Evolutionary conservation across 148 eudicot species (phyloP), one percentile per base, ranked within the genome.

Genomic region (Camellia lanceoleosa): DNA sequence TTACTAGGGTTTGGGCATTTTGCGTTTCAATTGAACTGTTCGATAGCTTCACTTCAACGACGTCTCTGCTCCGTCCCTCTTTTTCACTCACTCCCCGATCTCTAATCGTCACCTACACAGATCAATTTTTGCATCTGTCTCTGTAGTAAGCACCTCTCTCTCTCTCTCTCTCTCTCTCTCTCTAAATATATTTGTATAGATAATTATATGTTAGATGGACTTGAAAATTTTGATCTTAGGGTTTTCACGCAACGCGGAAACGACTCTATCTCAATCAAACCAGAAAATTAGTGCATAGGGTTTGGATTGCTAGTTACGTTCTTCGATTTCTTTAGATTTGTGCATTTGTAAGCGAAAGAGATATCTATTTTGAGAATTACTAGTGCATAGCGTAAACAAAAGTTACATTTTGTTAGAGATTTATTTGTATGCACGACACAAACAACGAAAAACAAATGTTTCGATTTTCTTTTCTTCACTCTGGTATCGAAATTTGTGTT

Each of bases 181-280:
- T 44, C 30, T n/a, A 8, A n/a, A 8, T 63, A 6, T 20, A 5
- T 19, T 2, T n/a, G 38, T 63, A n/a, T 63, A 19, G 7, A 63
- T 11, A 23, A 63, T 7, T 44, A 18, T 10, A 64, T 64, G 49
- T 56, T 30, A 23, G 4, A 23, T 3, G 4, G 19, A 20, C 20
- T 74, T 74, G 77, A 61, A 55, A 74, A 30, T 19, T 74, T 15
- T 58, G 65, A 58, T 58, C 15, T 41, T 56, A 74, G 77, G 77
- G 64, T 58, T 74, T 74, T 42, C 2, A 38, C 65, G 14, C 41
- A 59, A 2, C 46, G 14, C 30, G 51, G 51, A 16, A 30, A 42
- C 11, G 64, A 58, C 49, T 38, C 59, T 56, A 19, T 38, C 61
- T 1, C 0, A 51, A 3, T 54, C 75, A 72, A 49, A 72, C 62